phyloP scores from a whole-genome alignment of 306 rosid genomes.

The Dryas octopetala region DNA sequence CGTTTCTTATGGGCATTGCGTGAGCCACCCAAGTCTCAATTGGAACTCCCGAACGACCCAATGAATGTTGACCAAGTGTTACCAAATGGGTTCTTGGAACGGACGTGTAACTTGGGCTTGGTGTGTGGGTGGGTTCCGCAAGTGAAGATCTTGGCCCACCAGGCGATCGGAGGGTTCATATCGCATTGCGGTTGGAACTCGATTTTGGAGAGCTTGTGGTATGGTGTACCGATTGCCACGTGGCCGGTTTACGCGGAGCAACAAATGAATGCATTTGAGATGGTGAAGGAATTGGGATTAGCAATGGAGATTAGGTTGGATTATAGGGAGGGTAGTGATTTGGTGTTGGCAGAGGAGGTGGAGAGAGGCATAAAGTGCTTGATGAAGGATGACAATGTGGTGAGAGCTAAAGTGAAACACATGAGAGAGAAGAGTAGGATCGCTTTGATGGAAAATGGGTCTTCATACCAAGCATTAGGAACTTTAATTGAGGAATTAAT shows the following conservation, averaged over 20 bases:
- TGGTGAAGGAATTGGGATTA: constrained; percentile 59
- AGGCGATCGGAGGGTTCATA: constrained; percentile 50
- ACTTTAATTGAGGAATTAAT: constrained; percentile 26
- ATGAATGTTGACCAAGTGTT: background rate
- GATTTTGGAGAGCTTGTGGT: constrained; percentile 57
- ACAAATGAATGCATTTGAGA: constrained; percentile 58
- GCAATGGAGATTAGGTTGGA: constrained; percentile 56
- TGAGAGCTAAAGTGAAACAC: constrained; percentile 41
- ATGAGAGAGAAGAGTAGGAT: constrained; percentile 30
- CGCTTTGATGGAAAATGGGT: constrained; percentile 35
- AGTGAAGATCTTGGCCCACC: constrained; percentile 41
- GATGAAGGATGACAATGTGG: constrained; percentile 34
- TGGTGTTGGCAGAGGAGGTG: constrained; percentile 42
- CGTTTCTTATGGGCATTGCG: constrained; percentile 52
- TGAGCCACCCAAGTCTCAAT: constrained; percentile 37
- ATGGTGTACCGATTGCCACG: constrained; percentile 58
- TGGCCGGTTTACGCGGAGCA: constrained; percentile 63
- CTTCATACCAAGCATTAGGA: constrained; percentile 23
- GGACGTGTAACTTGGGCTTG: constrained; percentile 38
- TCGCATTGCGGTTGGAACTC: constrained; percentile 79
- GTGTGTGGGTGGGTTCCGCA: constrained; percentile 64
- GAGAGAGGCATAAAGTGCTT: constrained; percentile 30
- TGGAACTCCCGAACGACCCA: constrained; percentile 29
- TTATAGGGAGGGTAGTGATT: constrained; percentile 35
- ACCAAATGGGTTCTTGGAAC: constrained; percentile 41